Evolutionary conservation across 2,329 filamentous ascomycete genomes (phyloP).

Genomic region (Beauveria pseudobassiana): DNA sequence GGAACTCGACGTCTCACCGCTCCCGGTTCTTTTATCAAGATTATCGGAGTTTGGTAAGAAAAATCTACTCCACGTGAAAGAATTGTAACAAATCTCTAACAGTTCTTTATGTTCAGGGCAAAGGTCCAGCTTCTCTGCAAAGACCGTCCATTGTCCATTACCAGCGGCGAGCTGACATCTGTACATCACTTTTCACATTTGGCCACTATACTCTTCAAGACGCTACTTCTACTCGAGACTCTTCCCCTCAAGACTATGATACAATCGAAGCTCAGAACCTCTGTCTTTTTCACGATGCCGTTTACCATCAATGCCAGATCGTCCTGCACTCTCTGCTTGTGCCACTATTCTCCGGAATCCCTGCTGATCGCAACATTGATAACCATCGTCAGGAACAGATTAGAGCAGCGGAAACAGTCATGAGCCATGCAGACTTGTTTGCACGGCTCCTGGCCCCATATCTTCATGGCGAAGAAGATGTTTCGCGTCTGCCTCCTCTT

Average conservation of each 20-base stretch:
- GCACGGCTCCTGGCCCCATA: not conserved
- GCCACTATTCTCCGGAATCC: not conserved
- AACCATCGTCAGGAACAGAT: not conserved
- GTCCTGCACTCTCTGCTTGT: not conserved
- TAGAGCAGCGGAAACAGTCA: not conserved
- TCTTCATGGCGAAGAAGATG: not conserved
- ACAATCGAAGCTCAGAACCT: not conserved
- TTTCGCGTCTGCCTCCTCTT: constrained; percentile 2
- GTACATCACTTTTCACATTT: constrained; percentile 1
- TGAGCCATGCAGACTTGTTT: not conserved
- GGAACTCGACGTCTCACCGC: not conserved
- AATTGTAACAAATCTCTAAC: not conserved
- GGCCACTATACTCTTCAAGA: not conserved
- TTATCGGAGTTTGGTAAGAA: constrained; percentile 1
- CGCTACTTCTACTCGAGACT: not conserved
- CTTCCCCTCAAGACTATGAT: not conserved
- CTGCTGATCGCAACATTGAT: not conserved
- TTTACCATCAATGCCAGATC: constrained; percentile 6
- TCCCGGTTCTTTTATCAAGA: not conserved
- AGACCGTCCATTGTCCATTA: not conserved
- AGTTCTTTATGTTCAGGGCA: not conserved
- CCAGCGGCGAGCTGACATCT: not conserved
- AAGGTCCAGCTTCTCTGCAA: constrained; percentile 3
- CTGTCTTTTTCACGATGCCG: not conserved
- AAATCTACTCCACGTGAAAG: not conserved